Conservation (phyloP, 2,329 filamentous ascomycete genomes). For the Penicillium sp. region DNA sequence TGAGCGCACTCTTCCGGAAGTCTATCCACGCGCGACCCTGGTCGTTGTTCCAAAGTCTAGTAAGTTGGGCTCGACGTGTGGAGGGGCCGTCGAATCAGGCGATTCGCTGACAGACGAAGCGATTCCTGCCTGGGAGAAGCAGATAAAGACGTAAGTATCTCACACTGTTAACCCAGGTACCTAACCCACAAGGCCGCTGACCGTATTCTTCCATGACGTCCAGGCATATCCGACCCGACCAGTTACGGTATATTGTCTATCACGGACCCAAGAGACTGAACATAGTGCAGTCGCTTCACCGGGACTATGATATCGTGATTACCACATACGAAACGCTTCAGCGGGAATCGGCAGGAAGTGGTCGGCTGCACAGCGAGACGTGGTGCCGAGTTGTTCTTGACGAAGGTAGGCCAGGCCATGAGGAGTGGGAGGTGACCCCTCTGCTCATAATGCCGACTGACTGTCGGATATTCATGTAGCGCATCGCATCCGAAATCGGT, state of each 20-base stretch:
- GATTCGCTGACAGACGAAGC: not conserved
- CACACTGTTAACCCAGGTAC: no score
- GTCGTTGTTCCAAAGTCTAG: conserved; percentile 11
- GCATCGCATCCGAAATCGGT: conserved; percentile 11
- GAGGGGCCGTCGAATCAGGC: no score
- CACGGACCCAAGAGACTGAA: conserved; percentile 2
- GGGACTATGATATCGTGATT: conserved; percentile 9
- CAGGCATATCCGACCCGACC: conserved; percentile 7
- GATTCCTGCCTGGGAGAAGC: conserved; percentile 6
- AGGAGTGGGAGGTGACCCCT: no score
- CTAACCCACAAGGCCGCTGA: not conserved
- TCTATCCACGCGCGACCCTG: conserved; percentile 3
- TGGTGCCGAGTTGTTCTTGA: conserved; percentile 14
- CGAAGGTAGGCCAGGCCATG: no score
- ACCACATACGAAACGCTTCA: conserved; percentile 13
- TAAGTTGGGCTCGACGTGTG: not conserved
- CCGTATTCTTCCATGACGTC: not conserved
- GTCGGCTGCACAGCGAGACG: not conserved
- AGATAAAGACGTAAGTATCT: conserved; percentile 7
- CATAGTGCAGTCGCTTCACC: not conserved
- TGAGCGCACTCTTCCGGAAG: not conserved
- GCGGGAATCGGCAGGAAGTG: not conserved
- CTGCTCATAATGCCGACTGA: not conserved
- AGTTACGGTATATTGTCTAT: conserved; percentile 4
- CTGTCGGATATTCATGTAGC: not conserved